Conservation (phyloP, 371 early-diverging fungal species). For the Syncephalastrum sp. region DNA sequence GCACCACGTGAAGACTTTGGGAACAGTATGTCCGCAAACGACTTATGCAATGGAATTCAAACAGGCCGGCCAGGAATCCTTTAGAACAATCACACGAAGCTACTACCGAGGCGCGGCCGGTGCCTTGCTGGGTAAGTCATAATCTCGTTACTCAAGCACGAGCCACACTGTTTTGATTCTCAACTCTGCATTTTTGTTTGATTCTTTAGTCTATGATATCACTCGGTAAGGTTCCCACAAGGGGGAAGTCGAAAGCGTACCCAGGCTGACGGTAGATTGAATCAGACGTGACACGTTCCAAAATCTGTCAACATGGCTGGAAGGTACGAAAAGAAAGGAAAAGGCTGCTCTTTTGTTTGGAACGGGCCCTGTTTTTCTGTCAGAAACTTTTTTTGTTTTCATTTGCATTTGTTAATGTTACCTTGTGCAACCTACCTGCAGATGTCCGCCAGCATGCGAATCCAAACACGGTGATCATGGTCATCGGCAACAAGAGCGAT, state of each 20-base stretch:
- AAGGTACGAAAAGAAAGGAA: constrained; percentile 46
- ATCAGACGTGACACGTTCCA: constrained; percentile 86
- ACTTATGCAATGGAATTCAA: not conserved
- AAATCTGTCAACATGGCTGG: constrained; percentile 90
- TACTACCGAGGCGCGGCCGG: constrained; percentile 98
- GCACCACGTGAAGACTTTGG: too few relatives aligned
- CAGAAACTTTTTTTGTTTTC: constrained; percentile 1
- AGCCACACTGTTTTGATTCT: not conserved
- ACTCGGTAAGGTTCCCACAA: constrained; percentile 27
- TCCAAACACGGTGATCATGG: constrained; percentile 86
- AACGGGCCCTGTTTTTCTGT: not conserved
- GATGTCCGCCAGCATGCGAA: constrained; percentile 88
- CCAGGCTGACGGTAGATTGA: too few relatives aligned
- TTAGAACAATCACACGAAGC: constrained; percentile 92
- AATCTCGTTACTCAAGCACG: not conserved
- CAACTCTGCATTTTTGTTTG: constrained; percentile 2
- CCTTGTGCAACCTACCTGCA: constrained; percentile 10
- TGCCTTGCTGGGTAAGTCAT: constrained; percentile 43
- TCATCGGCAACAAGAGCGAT: constrained; percentile 96
- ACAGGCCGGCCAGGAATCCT: constrained; percentile 92
- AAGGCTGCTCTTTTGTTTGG: not conserved
- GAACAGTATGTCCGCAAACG: too few relatives aligned
- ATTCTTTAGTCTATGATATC: constrained; percentile 47
- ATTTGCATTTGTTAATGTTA: constrained; percentile 5
- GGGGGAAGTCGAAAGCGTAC: not conserved